These are phyloP conservation scores for Paecilomyces sp. DNA, from an alignment of 2,329 filamentous ascomycete genomes.

Conservation along the genomic window DNA sequence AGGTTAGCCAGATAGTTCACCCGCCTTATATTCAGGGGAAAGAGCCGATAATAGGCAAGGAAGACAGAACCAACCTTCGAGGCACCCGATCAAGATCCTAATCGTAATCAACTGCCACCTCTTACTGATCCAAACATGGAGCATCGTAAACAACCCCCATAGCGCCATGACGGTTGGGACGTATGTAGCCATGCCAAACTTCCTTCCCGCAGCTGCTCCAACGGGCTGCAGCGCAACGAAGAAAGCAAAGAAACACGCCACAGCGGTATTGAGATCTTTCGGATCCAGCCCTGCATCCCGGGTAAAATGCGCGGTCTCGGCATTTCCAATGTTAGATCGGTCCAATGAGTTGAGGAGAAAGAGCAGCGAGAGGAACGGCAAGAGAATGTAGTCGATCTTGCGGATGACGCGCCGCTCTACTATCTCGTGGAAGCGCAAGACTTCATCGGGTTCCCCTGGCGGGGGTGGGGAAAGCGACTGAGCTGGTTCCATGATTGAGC, in stretches of 20 bases:
- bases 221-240: slow-evolving; percentile 53
- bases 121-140: slow-evolving; percentile 40
- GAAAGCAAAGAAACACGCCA: slow-evolving; percentile 52
- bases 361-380: slow-evolving; percentile 46
- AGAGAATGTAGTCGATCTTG: slow-evolving; percentile 44
- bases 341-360: slow-evolving; percentile 49
- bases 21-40: background rate
- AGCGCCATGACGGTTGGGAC: slow-evolving; percentile 52
- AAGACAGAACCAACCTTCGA: slow-evolving; percentile 1
- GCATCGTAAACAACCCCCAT: slow-evolving; percentile 44
- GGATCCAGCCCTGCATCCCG: slow-evolving; percentile 45
- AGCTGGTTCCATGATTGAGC: background rate
- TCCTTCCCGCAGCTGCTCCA: slow-evolving; percentile 39
- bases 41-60: background rate
- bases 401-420: slow-evolving; percentile 13
- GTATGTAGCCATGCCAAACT: too few species aligned
- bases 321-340: slow-evolving; percentile 49
- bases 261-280: slow-evolving; percentile 49
- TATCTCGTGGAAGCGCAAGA: background rate
- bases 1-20: slow-evolving; percentile 9
- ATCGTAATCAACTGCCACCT: slow-evolving; percentile 43
- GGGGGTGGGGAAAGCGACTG: background rate
- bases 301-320: slow-evolving; percentile 53
- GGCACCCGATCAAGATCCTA: slow-evolving; percentile 36
- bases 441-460: background rate